These are phyloP conservation scores for Hypsizygus marmoreus DNA, from an alignment of 768 basidiomycete species.

Conservation along the genomic window DNA sequence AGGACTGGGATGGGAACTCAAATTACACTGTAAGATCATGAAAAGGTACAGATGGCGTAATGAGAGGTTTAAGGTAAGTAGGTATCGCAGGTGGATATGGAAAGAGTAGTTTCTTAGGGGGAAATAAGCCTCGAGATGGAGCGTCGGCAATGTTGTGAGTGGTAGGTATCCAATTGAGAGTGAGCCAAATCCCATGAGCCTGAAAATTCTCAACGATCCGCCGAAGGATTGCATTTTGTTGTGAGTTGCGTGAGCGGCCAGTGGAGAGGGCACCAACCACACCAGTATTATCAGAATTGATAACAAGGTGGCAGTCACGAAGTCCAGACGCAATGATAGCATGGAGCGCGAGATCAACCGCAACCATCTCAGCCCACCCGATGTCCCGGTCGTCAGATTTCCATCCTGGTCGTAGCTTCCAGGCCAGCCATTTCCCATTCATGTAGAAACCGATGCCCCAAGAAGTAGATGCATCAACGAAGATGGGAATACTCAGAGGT, in stretches of 20 bases:
- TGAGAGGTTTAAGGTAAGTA: not conserved
- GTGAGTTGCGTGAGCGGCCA: slow-evolving; percentile 24
- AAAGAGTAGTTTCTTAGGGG: not conserved
- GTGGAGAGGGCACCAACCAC: slow-evolving; percentile 28
- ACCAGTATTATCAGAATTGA: slow-evolving; percentile 38
- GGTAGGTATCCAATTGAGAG: slow-evolving; percentile 25
- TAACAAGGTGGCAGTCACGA: slow-evolving; percentile 21
- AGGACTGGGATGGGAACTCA: too few relatives aligned
- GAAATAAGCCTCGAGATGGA: too few relatives aligned
- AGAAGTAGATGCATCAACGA: slow-evolving; percentile 37
- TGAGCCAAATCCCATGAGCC: slow-evolving; percentile 24
- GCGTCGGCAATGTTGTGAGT: too few relatives aligned
- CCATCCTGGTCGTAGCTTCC: slow-evolving; percentile 18
- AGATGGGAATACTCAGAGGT: slow-evolving; percentile 16
- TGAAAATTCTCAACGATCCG: slow-evolving; percentile 23
- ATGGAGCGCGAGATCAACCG: slow-evolving; percentile 24
- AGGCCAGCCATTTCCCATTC: slow-evolving; percentile 3
- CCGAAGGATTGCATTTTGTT: slow-evolving; percentile 30
- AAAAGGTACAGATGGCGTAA: slow-evolving; percentile 11
- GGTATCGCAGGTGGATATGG: not conserved
- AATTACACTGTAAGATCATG: not conserved
- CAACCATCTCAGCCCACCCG: slow-evolving; percentile 27
- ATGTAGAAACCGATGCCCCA: slow-evolving; percentile 11
- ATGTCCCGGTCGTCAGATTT: slow-evolving; percentile 19
- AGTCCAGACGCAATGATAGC: slow-evolving; percentile 5